phyloP scores from a whole-genome alignment of 331 rosid species.

The Acacia concinna region DNA sequence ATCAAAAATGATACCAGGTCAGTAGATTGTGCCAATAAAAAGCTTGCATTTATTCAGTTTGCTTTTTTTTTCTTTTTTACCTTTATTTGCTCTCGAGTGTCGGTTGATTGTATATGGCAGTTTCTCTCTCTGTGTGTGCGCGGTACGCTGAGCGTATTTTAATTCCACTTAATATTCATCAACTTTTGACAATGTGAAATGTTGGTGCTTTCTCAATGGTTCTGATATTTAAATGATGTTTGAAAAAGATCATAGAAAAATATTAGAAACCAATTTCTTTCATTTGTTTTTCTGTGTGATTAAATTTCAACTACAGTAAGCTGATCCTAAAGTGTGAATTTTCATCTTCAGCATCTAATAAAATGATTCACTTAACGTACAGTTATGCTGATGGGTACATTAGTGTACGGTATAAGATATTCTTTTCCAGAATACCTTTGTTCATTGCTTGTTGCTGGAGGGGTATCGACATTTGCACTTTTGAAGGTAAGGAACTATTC shows the following conservation, averaged over 20 bases:
- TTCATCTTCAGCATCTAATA: slow-evolving; percentile 15
- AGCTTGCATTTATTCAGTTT: not conserved
- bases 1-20: slow-evolving; percentile 98
- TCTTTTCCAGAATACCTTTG: slow-evolving; percentile 87
- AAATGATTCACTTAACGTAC: slow-evolving; percentile 36
- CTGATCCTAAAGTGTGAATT: slow-evolving; percentile 10
- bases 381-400: slow-evolving; percentile 97
- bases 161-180: not conserved
- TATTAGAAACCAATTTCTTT: not conserved
- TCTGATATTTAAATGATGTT: slow-evolving; percentile 16
- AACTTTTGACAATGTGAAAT: not conserved
- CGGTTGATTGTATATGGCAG: not conserved
- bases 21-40: slow-evolving; percentile 32
- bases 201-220: not conserved
- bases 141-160: not conserved
- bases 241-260: slow-evolving; percentile 20
- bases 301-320: slow-evolving; percentile 8
- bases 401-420: slow-evolving; percentile 83
- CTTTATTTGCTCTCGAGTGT: not conserved
- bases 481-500: slow-evolving; percentile 64
- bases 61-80: not conserved
- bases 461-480: slow-evolving; percentile 94
- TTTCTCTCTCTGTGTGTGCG: no score
- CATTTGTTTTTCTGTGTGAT: not conserved
- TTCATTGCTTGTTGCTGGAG: slow-evolving; percentile 97